These are phyloP conservation scores for Mrakia hoshinonis DNA, from an alignment of 768 basidiomycete species.

Conservation along the genomic window DNA sequence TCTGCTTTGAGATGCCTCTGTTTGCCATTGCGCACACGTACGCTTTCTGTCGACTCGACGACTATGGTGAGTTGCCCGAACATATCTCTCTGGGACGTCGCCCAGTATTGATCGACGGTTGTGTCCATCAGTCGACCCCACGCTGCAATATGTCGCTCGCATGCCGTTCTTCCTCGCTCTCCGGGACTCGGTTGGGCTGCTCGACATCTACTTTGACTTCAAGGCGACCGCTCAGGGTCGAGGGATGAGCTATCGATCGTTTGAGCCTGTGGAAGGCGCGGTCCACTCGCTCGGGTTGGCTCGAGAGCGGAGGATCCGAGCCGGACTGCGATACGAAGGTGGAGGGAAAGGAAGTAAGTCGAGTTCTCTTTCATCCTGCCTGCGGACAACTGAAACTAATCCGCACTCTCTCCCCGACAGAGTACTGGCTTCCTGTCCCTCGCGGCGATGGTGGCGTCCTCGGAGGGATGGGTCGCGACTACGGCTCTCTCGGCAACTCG, in stretches of 20 bases:
- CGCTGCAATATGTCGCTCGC: constrained; percentile 44
- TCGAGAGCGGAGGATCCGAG: constrained; percentile 74
- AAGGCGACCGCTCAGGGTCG: constrained; percentile 72
- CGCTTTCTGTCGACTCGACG: constrained; percentile 57
- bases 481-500: constrained; percentile 12
- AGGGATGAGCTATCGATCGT: constrained; percentile 91
- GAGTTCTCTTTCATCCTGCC: too few relatives aligned
- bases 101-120: too few relatives aligned
- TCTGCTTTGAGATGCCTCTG: constrained; percentile 94
- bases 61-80: constrained; percentile 45
- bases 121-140: constrained; percentile 1
- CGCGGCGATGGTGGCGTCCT: constrained; percentile 34
- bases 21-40: constrained; percentile 93
- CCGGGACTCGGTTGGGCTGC: constrained; percentile 74
- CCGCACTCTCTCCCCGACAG: background rate
- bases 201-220: constrained; percentile 79
- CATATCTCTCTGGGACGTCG: constrained; percentile 41
- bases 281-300: constrained; percentile 77
- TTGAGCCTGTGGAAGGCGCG: constrained; percentile 88
- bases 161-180: constrained; percentile 82
- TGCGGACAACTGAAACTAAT: background rate
- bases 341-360: constrained; percentile 55
- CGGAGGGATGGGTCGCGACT: constrained; percentile 26
- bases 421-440: constrained; percentile 83
- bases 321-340: constrained; percentile 80